Evolutionary conservation across 2,329 filamentous ascomycete genomes (phyloP), one percentile per base, ranked within the genome.

Genomic region (Mycogone perniciosa): DNA sequence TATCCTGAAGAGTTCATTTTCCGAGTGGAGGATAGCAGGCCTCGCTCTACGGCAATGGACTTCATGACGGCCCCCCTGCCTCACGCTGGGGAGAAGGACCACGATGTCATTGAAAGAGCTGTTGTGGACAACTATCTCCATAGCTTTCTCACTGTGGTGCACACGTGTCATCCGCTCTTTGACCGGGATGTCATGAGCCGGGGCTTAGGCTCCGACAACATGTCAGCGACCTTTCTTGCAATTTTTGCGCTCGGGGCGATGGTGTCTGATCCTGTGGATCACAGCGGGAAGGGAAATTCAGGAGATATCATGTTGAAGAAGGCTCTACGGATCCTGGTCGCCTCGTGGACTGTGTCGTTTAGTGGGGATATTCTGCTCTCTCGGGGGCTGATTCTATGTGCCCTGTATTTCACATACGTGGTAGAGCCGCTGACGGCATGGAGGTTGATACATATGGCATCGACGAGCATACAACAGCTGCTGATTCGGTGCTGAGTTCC

Each of bases 361-460:
- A 55, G 48, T 33, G 46, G 50, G 10, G 47, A 49, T 26, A 33
- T 54, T n/a, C 29, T 50, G 10, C 9, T 54, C 7, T 46, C 55
- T 11, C 53, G 54, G 46, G 56, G 50, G 5, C 35, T 58, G 10
- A 48, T 57, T 5, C 43, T 57, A 8, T 53, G 50, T 11, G 55
- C 56, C 8, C 29, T 58, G 31, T 58, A 58, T 38, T 54, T 57
- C 34, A 52, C 51, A 3, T 58, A 56, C 31, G 48, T 48, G 30
- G 55, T 50, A 11, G 48, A 56, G 39, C 56, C 54, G 31, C 43
- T 59, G 47, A 54, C 49, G 42, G 56, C 57, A 5, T 59, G 57
- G 55, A 51, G 57, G 33, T 7, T 59, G 35, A 50, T 56, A 35
- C 50, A 58, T 33, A 58, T 59, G 57, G 53, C 55, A 7, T 58